These are phyloP conservation scores for Taphrina confusa DNA, from an alignment of 1,139 yeast genomes.

Conservation along the genomic window DNA sequence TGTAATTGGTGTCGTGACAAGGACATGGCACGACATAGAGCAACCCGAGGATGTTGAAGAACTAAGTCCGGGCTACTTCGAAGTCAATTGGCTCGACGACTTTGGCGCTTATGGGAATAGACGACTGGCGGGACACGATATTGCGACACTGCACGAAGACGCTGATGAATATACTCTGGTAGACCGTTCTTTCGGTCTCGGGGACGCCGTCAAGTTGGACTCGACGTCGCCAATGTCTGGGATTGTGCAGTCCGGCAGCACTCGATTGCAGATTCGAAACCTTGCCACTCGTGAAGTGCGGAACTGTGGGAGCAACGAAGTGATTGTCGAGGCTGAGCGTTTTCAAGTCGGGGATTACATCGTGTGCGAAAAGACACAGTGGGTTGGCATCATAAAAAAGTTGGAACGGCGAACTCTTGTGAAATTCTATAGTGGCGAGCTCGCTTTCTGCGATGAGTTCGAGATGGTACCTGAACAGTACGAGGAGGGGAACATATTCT, in stretches of 20 bases:
- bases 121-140: not conserved
- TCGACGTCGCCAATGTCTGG: constrained; percentile 17
- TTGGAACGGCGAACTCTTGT: constrained; percentile 8
- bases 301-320: not conserved
- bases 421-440: constrained; percentile 2
- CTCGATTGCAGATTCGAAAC: not conserved
- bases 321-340: not conserved
- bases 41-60: constrained; percentile 6
- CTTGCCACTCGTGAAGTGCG: constrained; percentile 15
- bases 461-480: constrained; percentile 7
- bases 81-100: constrained; percentile 21
- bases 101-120: constrained; percentile 2
- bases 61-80: constrained; percentile 5
- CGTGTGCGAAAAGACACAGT: not conserved
- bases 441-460: constrained; percentile 8
- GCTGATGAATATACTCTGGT: not conserved
- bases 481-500: constrained; percentile 14
- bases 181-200: constrained; percentile 20
- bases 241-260: constrained; percentile 4
- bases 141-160: constrained; percentile 7
- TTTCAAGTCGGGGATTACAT: constrained; percentile 16
- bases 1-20: constrained; percentile 1
- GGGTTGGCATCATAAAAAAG: constrained; percentile 18
- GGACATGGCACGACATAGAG: constrained; percentile 25
- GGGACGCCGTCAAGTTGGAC: constrained; percentile 17